phyloP scores from a whole-genome alignment of 2,329 filamentous ascomycete genomes.

The Xylariaceae sp. region DNA sequence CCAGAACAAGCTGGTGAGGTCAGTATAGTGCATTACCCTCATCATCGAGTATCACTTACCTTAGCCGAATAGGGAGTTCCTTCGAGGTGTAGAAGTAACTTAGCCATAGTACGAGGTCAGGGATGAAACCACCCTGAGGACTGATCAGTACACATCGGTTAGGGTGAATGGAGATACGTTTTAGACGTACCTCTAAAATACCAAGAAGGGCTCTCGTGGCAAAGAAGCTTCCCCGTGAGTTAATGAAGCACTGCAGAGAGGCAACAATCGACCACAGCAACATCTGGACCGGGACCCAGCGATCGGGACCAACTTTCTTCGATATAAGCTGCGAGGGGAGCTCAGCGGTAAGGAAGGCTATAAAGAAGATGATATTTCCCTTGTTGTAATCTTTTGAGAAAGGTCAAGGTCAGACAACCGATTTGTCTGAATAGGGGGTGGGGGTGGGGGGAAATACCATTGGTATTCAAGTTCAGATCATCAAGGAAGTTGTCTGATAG shows the following conservation, averaged over 20 bases:
- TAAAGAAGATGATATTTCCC: slow-evolving; percentile 50
- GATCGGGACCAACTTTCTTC: slow-evolving; percentile 42
- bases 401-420: slow-evolving; percentile 4
- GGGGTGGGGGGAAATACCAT: slow-evolving; percentile 36
- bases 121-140: slow-evolving; percentile 32
- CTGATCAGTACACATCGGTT: neutral
- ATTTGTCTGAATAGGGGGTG: neutral
- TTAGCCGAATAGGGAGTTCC: slow-evolving; percentile 37
- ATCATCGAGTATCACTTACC: slow-evolving; percentile 19
- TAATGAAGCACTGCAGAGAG: slow-evolving; percentile 26
- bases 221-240: slow-evolving; percentile 25
- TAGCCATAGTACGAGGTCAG: slow-evolving; percentile 33
- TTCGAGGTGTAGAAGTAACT: slow-evolving; percentile 34
- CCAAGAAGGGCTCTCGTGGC: slow-evolving; percentile 27
- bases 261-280: slow-evolving; percentile 31
- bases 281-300: slow-evolving; percentile 33
- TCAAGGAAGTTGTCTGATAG: slow-evolving; percentile 56
- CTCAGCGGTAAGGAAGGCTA: slow-evolving; percentile 52
- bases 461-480: slow-evolving; percentile 43
- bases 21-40: too few species aligned
- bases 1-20: slow-evolving; percentile 27
- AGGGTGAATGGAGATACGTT: too few species aligned
- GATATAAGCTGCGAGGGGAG: slow-evolving; percentile 56
- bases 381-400: slow-evolving; percentile 42
- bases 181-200: slow-evolving; percentile 24